Conservation (phyloP, 1,284 basidiomycete species). For the Fomitopsis pinicola region DNA sequence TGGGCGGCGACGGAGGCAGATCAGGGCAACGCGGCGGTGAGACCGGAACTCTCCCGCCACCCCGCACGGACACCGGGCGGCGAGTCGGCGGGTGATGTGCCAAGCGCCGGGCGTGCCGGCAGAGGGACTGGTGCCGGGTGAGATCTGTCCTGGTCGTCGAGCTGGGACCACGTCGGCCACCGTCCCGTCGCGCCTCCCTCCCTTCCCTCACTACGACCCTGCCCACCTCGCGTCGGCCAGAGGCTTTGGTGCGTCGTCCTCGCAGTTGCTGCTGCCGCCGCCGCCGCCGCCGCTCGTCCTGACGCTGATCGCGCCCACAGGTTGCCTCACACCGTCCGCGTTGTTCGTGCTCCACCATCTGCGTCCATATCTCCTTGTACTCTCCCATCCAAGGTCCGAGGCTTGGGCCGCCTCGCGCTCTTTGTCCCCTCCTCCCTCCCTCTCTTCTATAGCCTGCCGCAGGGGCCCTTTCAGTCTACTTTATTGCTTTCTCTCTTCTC, state of each 20-base stretch:
- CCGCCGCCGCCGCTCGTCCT: neutral
- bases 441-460: neutral
- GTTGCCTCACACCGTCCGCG: constrained; percentile 34
- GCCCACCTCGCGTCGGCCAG: neutral
- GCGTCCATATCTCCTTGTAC: constrained; percentile 7
- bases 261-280: neutral
- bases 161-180: neutral
- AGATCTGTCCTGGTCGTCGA: neutral
- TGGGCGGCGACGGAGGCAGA: neutral
- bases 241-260: neutral
- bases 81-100: neutral
- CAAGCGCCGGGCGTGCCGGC: neutral
- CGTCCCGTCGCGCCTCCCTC: neutral
- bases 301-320: constrained; percentile 17
- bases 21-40: neutral
- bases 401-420: constrained; percentile 5
- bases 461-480: constrained; percentile 1
- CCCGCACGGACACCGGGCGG: neutral
- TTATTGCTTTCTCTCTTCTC: constrained; percentile 4
- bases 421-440: neutral
- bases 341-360: constrained; percentile 27
- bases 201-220: neutral
- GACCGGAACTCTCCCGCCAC: neutral
- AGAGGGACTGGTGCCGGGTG: neutral
- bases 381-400: constrained; percentile 1